Conservation (phyloP, 192 early-diverging fungal species). For the Backusella sp. region DNA sequence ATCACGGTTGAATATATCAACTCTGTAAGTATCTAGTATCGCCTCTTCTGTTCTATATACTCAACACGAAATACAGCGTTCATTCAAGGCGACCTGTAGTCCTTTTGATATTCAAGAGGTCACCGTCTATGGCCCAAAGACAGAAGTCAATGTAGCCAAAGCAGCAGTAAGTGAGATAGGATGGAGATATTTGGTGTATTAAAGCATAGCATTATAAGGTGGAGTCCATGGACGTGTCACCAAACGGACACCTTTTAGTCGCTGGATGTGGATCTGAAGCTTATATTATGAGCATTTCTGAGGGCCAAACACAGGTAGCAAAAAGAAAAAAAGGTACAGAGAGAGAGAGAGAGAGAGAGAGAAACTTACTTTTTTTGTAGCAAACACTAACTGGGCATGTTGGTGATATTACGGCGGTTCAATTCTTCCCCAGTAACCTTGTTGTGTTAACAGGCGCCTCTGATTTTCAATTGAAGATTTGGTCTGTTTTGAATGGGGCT, state of each 20-base stretch:
- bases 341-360: neutral
- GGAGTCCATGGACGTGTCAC: slow-evolving; percentile 46
- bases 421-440: slow-evolving; percentile 75
- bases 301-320: slow-evolving; percentile 40
- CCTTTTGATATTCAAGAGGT: slow-evolving; percentile 27
- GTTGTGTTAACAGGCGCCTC: slow-evolving; percentile 67
- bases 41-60: neutral
- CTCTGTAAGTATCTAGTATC: slow-evolving; percentile 32
- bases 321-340: neutral
- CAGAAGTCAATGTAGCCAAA: slow-evolving; percentile 14
- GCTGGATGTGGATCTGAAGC: slow-evolving; percentile 38
- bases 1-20: slow-evolving; percentile 36
- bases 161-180: neutral
- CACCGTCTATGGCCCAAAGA: slow-evolving; percentile 40
- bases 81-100: slow-evolving; percentile 41
- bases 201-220: slow-evolving; percentile 20
- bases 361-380: slow-evolving; percentile 11
- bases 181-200: neutral
- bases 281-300: slow-evolving; percentile 38
- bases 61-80: slow-evolving; percentile 24
- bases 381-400: slow-evolving; percentile 59
- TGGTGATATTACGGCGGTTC: slow-evolving; percentile 62
- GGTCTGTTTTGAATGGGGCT: slow-evolving; percentile 73
- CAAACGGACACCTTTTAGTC: slow-evolving; percentile 45
- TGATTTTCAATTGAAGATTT: slow-evolving; percentile 68